Evolutionary conservation across 148 eudicot genomes (phyloP), one percentile per base, ranked within the genome.

Genomic region (Chenopodium quinoa): DNA sequence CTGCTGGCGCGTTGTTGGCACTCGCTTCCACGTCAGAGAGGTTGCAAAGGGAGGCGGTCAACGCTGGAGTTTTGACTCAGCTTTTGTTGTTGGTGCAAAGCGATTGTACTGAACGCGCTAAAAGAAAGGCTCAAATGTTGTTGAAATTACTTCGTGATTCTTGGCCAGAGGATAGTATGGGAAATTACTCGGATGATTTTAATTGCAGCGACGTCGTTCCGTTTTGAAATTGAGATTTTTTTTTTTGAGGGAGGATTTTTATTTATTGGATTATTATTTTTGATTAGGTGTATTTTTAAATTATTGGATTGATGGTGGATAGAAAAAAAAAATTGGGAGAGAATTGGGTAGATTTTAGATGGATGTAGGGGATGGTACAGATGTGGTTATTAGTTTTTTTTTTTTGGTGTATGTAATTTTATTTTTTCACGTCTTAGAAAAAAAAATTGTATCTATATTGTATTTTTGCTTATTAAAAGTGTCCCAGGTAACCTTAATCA

Each of bases 31-130:
- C 85, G 22, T 83, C 94, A 79, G 98, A 95, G 82, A 79, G 73
- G 82, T 82, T 86, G 47, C 91, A 88, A 76, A 79, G 82, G 1
- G 97, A 92, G 60, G 92, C 97, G 80, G 98, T 90, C 85, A 91
- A 84, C 69, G 97, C 95, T 2, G 98, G 97, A 31, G 90, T 90
- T 72, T 77, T 93, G 89, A 89, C 92, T 29, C 93, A 89, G 87
- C 16, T 93, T 83, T 58, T 95, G 81, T 63, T 91, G 75, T 81
- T 95, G 79, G 97, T 95, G 1, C 97, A 95, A 77, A 93, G 93
- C 76, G 98, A 91, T 27, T 90, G 94, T 32, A 93, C 97, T 56
- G 96, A 86, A 82, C 91, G 98, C 58, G 97, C 90, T 1, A 93
- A 93, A 84, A 82, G 93, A 65, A 93, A 93, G 77, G 97, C 97